Evolutionary conservation across 2,329 filamentous ascomycete genomes (phyloP), one percentile per base, ranked within the genome.

Genomic region (Colletotrichum tamarilloi): DNA sequence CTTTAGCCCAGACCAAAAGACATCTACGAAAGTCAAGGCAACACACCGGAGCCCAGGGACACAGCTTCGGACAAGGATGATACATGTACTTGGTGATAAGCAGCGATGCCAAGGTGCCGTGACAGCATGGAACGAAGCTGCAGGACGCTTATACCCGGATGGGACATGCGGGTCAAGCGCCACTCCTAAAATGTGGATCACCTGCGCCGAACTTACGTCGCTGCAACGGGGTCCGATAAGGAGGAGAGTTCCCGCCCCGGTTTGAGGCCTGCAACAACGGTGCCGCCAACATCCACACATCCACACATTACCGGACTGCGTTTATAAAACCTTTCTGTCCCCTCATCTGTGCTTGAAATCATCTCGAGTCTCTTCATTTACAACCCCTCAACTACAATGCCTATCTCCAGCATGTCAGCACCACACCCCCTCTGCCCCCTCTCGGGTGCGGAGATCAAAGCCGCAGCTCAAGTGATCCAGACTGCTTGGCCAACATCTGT

Each of bases 401-500:
- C 14, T 26, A 9, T 56, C 24, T 22, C 52, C 11, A 58, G 7
- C 16, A 72, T 72, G 70, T 53, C 66, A 42, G 55, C 63, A 7
- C 66, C 70, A 32, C 91, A 92, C 76, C 91, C 91, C 12, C 85
- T 92, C 65, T 88, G 89, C 6, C 90, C 91, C 42, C 83, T 92
- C 55, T 87, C 85, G 32, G 85, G 84, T n/a, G 78, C 81, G 26
- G 91, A 93, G 79, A 91, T 93, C 74, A 82, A 82, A 16, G 81
- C 85, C 57, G 85, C 86, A 32, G 84, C 87, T 7, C 76, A 80
- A 1, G 81, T 91, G 38, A 83, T 92, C 74, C 86, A 82, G 70
- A 79, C 81, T 59, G 82, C 85, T 68, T 92, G 90, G 88, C 90
- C 90, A 0, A 81, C 83, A 14, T 84, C 85, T 28, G 88, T 87